Percentiles rank a stretch among this genome's conserved stretches.
Conservation (phyloP, 345 rosid species). For the Isatis tinctoria region DNA sequence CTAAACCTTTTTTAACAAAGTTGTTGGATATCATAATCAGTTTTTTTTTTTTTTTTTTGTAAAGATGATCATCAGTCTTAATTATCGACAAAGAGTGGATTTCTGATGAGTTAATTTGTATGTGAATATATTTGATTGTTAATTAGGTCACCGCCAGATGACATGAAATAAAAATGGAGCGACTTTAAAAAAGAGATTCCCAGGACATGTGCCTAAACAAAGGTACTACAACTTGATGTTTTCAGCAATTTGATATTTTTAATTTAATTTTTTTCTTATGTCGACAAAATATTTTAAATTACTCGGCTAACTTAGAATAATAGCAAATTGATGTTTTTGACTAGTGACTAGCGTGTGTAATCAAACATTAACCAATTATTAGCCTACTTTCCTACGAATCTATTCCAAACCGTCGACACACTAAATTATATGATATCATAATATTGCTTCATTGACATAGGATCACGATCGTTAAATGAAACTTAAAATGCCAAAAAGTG, state of each 20-base stretch:
- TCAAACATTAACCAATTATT: constrained; percentile 18
- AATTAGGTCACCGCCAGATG: constrained; percentile 27
- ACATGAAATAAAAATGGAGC: constrained; percentile 10
- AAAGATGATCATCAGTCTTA: neutral
- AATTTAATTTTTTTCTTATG: constrained; percentile 6
- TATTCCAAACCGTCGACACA: constrained; percentile 12
- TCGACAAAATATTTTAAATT: neutral
- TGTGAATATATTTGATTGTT: constrained; percentile 11
- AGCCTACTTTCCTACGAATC: constrained; percentile 8
- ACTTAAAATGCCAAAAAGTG: neutral
- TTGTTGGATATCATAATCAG: neutral
- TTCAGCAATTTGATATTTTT: neutral
- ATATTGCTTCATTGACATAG: neutral
- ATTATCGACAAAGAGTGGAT: neutral
- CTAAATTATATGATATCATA: neutral
- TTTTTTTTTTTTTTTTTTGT: neutral
- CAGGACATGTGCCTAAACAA: constrained; percentile 17
- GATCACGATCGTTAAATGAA: neutral
- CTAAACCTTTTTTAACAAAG: neutral
- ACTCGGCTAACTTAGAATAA: constrained; percentile 3
- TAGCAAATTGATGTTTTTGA: constrained; percentile 7
- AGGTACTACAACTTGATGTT: constrained; percentile 11
- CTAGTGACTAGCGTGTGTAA: constrained; percentile 1
- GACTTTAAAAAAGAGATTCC: constrained; percentile 27
- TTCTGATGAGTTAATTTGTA: neutral